A percentile compares a stretch with the other conserved stretches of the same genome.
Conservation (phyloP, 2,329 filamentous ascomycete species). For the Torrubiella hemipterigena region DNA sequence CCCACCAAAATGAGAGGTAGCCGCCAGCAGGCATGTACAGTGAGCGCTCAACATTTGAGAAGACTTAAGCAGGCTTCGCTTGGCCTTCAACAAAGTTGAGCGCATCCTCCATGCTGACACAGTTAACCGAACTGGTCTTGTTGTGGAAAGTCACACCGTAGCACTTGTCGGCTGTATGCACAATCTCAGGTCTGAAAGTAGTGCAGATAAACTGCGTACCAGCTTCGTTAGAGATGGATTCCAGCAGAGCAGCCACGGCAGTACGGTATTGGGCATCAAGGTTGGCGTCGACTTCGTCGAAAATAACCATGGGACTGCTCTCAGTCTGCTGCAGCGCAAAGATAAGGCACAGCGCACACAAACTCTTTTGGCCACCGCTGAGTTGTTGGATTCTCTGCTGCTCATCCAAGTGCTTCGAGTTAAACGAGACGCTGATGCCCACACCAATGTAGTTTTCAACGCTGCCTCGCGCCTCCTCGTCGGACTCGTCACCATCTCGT, state of each 20-base stretch:
- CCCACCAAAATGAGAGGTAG: no score
- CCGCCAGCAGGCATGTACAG: no score
- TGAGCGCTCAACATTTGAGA: background rate
- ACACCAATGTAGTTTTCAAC: constrained; percentile 97
- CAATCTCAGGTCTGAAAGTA: constrained; percentile 93
- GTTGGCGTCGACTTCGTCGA: constrained; percentile 98
- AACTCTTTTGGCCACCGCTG: constrained; percentile 92
- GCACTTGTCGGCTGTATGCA: constrained; percentile 90
- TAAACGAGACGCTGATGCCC: constrained; percentile 95
- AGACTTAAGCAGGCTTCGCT: constrained; percentile 19
- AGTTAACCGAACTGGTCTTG: constrained; percentile 91
- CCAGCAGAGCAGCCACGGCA: constrained; percentile 79
- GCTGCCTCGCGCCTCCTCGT: constrained; percentile 54
- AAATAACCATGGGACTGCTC: constrained; percentile 96
- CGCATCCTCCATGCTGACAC: constrained; percentile 76
- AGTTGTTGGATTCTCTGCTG: constrained; percentile 97
- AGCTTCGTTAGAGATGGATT: constrained; percentile 59
- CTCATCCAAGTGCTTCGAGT: constrained; percentile 88
- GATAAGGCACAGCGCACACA: constrained; percentile 93
- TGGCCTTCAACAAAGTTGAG: constrained; percentile 92
- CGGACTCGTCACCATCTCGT: constrained; percentile 46
- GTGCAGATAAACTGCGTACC: constrained; percentile 90
- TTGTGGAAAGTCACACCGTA: constrained; percentile 91
- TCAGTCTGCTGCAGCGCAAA: constrained; percentile 99
- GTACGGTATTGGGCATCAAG: constrained; percentile 96